Conservation (phyloP, 192 early-diverging fungal genomes). For the Coemansia sp. region DNA sequence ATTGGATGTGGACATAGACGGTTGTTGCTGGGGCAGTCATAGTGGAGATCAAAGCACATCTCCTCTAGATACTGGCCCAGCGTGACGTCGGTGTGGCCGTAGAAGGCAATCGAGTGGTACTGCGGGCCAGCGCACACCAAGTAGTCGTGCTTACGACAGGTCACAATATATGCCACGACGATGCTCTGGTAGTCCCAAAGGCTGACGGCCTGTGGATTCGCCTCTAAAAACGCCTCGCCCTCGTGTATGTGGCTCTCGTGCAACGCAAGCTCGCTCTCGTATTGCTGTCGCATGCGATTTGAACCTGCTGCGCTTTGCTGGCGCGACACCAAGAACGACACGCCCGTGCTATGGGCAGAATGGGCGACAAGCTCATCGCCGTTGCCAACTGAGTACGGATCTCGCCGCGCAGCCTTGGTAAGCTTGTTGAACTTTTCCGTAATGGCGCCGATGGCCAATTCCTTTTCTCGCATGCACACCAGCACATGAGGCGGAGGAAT, state of each 20-base stretch:
- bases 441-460: constrained; percentile 44
- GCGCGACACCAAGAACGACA: constrained; percentile 51
- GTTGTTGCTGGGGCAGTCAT: constrained; percentile 60
- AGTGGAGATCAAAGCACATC: constrained; percentile 68
- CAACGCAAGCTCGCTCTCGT: constrained; percentile 51
- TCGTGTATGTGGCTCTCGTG: constrained; percentile 49
- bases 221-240: constrained; percentile 44
- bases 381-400: not conserved
- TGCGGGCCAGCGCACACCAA: constrained; percentile 67
- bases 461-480: constrained; percentile 62
- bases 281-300: constrained; percentile 54
- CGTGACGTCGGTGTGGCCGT: constrained; percentile 74
- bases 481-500: constrained; percentile 88
- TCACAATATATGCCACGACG: constrained; percentile 49
- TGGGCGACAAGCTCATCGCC: not conserved
- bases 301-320: constrained; percentile 51
- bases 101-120: constrained; percentile 79
- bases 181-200: constrained; percentile 57
- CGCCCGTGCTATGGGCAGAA: constrained; percentile 24
- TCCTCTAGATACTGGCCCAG: constrained; percentile 88
- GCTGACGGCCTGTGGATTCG: constrained; percentile 47
- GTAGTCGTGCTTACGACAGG: constrained; percentile 48
- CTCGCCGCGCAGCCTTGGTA: constrained; percentile 21
- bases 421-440: constrained; percentile 35
- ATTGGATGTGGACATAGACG: constrained; percentile 77